Evolutionary conservation across 2,329 filamentous ascomycete species (phyloP), one percentile per base, ranked within the genome.

Genomic region (Chaetomium strumarium): DNA sequence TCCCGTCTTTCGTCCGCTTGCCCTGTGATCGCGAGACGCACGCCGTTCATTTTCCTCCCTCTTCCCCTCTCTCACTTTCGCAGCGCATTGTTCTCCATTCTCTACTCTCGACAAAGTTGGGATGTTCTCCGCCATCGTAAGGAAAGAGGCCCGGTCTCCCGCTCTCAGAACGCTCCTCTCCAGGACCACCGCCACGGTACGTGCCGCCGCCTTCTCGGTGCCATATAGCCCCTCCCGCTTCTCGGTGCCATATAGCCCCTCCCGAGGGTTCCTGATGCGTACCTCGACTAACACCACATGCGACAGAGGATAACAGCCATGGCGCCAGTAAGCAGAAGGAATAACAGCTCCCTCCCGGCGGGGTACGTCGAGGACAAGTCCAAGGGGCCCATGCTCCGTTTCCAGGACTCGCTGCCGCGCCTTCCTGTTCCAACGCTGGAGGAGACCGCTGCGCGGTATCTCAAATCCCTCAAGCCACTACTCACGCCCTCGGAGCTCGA

Each of bases 361-460:
- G 88, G 85, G 63, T 92, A 93, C 73, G 81, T 78, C 64, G 89
- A 93, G 72, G 88, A 93, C 70, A 77, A 78, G 63, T 83, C 83
- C 64, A 91, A 90, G 68, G 88, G 87, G 49, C 76, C 82, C 43
- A 93, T 89, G 86, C 77, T 93, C 62, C 82, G 89, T 62, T 95
- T 87, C 70, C 87, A 95, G 68, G 87, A 91, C 36, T 92, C 87
- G n/a, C 80, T 95, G 31, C 88, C 88, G 41, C 79, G 78, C 36
- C 77, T 95, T 29, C 88, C 89, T 13, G 86, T 93, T 4, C 88
- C 88, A 11, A 85, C 86, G 1, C 85, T 95, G 61, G 83, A 92
- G 67, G 88, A 93, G 74, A 93, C 88, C 7, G 81, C 87, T 36
- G 78, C 81, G 58, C 84, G 88, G 58, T 95, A 95, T 70, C 76